Evolutionary conservation across 805 yeast genomes (phyloP).

Genomic region (Ogataea trehaloabstinens): DNA sequence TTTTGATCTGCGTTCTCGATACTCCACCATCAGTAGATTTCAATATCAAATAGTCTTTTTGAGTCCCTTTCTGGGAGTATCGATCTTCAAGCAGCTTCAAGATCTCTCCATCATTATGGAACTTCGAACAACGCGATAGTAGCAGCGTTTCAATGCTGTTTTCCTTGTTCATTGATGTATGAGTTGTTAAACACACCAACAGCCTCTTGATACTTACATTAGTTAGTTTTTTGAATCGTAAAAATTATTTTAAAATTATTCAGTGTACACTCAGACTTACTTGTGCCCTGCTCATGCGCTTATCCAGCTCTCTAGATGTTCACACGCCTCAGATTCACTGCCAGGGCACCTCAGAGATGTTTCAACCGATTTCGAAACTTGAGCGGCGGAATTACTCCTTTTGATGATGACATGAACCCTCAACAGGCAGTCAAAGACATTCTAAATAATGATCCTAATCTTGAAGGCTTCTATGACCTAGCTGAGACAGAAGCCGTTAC

Average conservation of each 20-base stretch:
- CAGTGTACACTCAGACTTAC: too few relatives aligned
- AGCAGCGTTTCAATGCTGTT: slow-evolving; percentile 46
- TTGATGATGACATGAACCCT: slow-evolving; percentile 12
- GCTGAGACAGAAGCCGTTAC: slow-evolving; percentile 1
- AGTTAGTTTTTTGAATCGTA: slow-evolving; percentile 1
- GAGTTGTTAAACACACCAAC: too few relatives aligned
- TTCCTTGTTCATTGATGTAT: slow-evolving; percentile 38
- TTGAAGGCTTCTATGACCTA: slow-evolving; percentile 26
- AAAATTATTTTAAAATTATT: not conserved
- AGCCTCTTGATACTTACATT: slow-evolving; percentile 2
- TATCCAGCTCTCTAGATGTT: too few relatives aligned
- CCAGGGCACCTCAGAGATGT: too few relatives aligned
- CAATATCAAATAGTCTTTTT: slow-evolving; percentile 44
- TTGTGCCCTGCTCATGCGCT: too few relatives aligned
- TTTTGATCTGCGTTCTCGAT: slow-evolving; percentile 14
- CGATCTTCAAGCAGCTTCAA: slow-evolving; percentile 42
- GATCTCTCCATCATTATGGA: slow-evolving; percentile 34
- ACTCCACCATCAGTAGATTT: slow-evolving; percentile 35
- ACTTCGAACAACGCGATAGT: slow-evolving; percentile 42
- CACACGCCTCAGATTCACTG: too few relatives aligned
- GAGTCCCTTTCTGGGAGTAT: slow-evolving; percentile 45
- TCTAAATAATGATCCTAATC: slow-evolving; percentile 28
- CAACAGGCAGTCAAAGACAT: slow-evolving; percentile 17
- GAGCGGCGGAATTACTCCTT: slow-evolving; percentile 21
- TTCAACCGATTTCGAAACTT: too few relatives aligned